phyloP scores from a whole-genome alignment of 257 asterid species.

The Capsicum rhomboideum region DNA sequence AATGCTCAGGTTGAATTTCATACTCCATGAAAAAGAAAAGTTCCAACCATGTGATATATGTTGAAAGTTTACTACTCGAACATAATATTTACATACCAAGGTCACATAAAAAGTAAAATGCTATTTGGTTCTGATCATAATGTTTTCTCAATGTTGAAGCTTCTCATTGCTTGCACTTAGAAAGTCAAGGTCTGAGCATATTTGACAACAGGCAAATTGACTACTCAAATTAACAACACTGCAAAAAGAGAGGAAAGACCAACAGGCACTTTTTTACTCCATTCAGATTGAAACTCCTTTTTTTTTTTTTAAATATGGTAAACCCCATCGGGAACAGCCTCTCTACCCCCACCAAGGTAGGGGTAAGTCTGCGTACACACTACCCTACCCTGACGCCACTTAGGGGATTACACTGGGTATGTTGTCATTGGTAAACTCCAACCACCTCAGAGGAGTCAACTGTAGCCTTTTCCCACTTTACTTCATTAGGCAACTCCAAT shows the following conservation, averaged over 20 bases:
- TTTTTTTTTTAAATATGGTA: neutral
- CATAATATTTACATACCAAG: neutral
- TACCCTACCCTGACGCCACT: neutral
- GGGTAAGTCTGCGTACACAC: neutral
- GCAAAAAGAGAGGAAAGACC: neutral
- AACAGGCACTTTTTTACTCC: neutral
- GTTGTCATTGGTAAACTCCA: neutral
- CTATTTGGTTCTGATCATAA: neutral
- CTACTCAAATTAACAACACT: neutral
- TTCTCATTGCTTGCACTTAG: neutral
- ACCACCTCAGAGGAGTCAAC: neutral
- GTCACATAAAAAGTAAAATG: neutral
- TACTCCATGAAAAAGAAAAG: neutral
- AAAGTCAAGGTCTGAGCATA: neutral
- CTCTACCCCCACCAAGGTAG: neutral
- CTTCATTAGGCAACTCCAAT: neutral
- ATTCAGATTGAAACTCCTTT: neutral
- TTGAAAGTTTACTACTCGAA: neutral
- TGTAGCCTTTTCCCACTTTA: neutral
- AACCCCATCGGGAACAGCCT: neutral
- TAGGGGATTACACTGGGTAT: neutral
- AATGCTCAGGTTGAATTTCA: neutral
- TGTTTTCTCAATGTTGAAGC: neutral
- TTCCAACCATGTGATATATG: neutral
- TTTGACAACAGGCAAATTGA: neutral